A percentile compares a stretch with the other conserved stretches of the same genome.
Conservation (phyloP, 2,329 filamentous ascomycete species). For the Annulohypoxylon truncatum region DNA sequence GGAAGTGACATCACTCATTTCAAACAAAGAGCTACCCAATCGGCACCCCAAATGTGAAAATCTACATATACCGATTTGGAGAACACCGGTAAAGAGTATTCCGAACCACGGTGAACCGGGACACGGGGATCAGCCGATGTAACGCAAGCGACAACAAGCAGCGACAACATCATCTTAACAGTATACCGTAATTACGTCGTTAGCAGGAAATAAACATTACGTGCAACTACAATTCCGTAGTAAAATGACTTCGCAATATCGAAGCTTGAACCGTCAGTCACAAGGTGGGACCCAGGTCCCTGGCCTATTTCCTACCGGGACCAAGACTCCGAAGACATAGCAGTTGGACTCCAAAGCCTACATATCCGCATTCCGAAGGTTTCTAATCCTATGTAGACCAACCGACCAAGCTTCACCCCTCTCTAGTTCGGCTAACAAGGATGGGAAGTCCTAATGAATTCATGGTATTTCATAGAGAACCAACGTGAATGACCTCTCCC, state of each 20-base stretch:
- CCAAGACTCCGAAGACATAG: background rate
- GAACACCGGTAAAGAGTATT: background rate
- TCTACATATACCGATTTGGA: background rate
- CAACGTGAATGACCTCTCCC: background rate
- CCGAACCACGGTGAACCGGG: conserved; percentile 6
- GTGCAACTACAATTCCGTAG: background rate
- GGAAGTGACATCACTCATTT: conserved; percentile 2
- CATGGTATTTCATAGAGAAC: background rate
- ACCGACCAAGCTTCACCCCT: background rate
- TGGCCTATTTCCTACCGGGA: conserved; percentile 7
- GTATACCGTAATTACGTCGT: background rate
- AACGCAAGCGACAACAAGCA: background rate
- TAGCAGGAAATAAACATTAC: background rate
- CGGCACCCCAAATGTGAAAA: background rate
- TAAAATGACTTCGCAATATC: background rate
- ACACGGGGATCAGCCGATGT: conserved; percentile 2
- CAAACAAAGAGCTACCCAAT: background rate
- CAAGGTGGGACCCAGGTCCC: background rate
- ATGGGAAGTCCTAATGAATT: background rate
- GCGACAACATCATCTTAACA: background rate
- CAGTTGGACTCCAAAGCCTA: background rate
- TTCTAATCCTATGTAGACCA: background rate
- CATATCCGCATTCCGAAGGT: conserved; percentile 16
- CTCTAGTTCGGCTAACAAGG: conserved; percentile 7
- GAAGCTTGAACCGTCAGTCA: background rate